Evolutionary conservation across 768 basidiomycete species (phyloP).

Genomic region (Peribolospora kevripleyi): DNA sequence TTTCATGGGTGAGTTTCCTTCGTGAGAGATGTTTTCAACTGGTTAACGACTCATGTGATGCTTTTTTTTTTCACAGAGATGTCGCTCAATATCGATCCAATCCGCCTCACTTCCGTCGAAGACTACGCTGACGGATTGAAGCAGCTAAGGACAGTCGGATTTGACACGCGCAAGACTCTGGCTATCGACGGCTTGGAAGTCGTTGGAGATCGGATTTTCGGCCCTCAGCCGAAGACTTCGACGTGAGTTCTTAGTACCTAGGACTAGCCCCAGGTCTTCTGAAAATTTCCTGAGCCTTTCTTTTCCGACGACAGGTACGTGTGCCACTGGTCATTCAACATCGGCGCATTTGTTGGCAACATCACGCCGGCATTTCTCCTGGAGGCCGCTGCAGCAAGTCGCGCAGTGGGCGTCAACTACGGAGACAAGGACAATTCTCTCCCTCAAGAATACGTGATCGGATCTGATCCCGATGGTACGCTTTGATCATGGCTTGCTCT

Average conservation of each 20-base stretch:
- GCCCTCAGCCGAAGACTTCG: slow-evolving; percentile 55
- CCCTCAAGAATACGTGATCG: slow-evolving; percentile 36
- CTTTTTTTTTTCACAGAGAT: slow-evolving; percentile 31
- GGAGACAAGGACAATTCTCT: slow-evolving; percentile 58
- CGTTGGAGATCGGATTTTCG: slow-evolving; percentile 63
- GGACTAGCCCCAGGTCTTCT: too few relatives aligned
- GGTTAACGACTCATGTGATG: too few relatives aligned
- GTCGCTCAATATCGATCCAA: slow-evolving; percentile 43
- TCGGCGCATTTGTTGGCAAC: slow-evolving; percentile 36
- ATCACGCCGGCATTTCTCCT: slow-evolving; percentile 33
- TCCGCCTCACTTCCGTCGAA: slow-evolving; percentile 30
- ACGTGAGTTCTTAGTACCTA: slow-evolving; percentile 18
- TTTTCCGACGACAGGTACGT: slow-evolving; percentile 28
- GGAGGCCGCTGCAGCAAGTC: slow-evolving; percentile 29
- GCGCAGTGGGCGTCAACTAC: slow-evolving; percentile 44
- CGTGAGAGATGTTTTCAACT: neutral
- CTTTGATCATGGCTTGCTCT: neutral
- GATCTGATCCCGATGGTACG: slow-evolving; percentile 55
- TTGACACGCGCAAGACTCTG: neutral
- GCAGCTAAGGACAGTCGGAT: neutral
- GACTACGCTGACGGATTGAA: slow-evolving; percentile 12
- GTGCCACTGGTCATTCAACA: slow-evolving; percentile 73
- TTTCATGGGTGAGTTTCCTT: slow-evolving; percentile 44
- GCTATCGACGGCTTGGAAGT: slow-evolving; percentile 41
- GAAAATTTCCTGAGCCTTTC: too few relatives aligned